These are phyloP conservation scores for Abortiporus biennis DNA, from an alignment of 1,284 basidiomycete genomes.

Conservation along the genomic window DNA sequence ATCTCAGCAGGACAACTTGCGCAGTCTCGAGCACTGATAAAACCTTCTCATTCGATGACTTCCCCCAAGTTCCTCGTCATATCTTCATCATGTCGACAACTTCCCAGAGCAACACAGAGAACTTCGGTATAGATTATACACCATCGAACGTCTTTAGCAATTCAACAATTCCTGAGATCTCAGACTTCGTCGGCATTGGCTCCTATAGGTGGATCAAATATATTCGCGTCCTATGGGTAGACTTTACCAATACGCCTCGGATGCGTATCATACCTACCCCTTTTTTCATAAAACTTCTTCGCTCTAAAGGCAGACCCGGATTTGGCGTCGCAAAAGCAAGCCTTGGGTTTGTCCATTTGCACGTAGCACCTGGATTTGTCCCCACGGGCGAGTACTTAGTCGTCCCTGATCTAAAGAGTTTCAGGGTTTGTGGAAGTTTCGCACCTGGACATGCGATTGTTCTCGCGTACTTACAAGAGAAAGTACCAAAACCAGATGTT, in stretches of 20 bases:
- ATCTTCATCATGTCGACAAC: no score
- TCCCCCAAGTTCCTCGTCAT: no score
- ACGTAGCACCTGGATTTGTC: slow-evolving; percentile 30
- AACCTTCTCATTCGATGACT: no score
- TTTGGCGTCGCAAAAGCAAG: slow-evolving; percentile 37
- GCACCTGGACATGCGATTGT: slow-evolving; percentile 52
- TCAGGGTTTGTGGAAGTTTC: slow-evolving; percentile 42
- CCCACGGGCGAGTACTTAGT: slow-evolving; percentile 49
- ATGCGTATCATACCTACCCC: slow-evolving; percentile 48
- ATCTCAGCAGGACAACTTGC: no score
- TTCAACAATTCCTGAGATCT: no score
- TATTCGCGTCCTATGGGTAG: slow-evolving; percentile 58
- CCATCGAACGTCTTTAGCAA: no score
- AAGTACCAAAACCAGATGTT: slow-evolving; percentile 28
- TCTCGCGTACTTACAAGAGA: slow-evolving; percentile 62
- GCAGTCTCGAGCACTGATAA: no score
- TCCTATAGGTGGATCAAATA: no score
- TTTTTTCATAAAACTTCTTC: slow-evolving; percentile 49
- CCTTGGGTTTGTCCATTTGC: slow-evolving; percentile 40
- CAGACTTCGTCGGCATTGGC: slow-evolving; percentile 4
- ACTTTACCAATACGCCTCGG: slow-evolving; percentile 47
- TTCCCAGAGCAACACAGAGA: no score
- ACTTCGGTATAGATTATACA: no score
- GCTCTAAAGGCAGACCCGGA: slow-evolving; percentile 39
- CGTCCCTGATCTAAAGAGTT: slow-evolving; percentile 44